phyloP scores from a whole-genome alignment of 2,329 filamentous ascomycete species.

The Lecanicillium sp. region DNA sequence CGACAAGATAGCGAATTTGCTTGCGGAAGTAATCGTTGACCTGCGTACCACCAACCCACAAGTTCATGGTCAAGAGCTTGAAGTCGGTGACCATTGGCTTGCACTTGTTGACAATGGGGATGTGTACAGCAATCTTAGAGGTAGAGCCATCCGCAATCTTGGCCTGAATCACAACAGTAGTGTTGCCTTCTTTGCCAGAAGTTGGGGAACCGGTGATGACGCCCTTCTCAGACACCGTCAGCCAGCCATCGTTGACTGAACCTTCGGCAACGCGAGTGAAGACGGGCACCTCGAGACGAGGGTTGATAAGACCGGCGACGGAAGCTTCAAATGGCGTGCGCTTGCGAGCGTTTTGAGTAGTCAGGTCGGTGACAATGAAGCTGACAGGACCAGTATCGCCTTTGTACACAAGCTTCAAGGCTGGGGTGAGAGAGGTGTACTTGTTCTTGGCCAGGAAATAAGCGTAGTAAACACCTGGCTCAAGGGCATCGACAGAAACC shows the following conservation, averaged over 20 bases:
- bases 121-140: conserved; percentile 18
- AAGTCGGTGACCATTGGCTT: conserved; percentile 23
- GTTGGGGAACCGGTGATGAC: conserved; percentile 26
- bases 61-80: conserved; percentile 28
- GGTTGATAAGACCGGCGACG: conserved; percentile 24
- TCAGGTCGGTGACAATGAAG: conserved; percentile 22
- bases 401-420: conserved; percentile 2
- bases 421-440: conserved; percentile 2
- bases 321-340: conserved; percentile 23
- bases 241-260: conserved; percentile 20
- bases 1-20: conserved; percentile 26
- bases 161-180: conserved; percentile 19
- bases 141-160: conserved; percentile 14
- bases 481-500: conserved; percentile 4
- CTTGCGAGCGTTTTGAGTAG: conserved; percentile 26
- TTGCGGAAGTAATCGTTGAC: conserved; percentile 29
- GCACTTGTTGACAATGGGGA: conserved; percentile 21
- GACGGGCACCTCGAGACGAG: conserved; percentile 15
- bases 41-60: conserved; percentile 29
- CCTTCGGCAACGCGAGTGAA: conserved; percentile 17
- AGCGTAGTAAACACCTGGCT: conserved; percentile 4
- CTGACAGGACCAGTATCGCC: conserved; percentile 6
- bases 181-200: conserved; percentile 11
- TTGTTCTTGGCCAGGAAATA: conserved; percentile 3
- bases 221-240: conserved; percentile 22